Evolutionary conservation across 495 filamentous ascomycete genomes (phyloP), one percentile per base, ranked within the genome.

Genomic region (Cryomyces minteri): DNA sequence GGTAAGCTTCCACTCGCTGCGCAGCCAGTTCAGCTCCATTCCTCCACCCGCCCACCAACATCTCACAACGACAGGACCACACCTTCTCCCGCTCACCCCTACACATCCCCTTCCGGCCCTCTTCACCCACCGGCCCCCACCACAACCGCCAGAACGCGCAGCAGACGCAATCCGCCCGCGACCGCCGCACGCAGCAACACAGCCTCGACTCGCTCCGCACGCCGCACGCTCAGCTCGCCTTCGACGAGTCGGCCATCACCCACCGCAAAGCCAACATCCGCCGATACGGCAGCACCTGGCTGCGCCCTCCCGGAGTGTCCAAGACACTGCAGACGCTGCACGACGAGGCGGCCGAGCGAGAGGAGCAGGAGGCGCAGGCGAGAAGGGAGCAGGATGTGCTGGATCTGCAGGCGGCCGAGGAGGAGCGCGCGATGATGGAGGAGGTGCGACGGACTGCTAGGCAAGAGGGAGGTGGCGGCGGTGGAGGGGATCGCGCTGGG

Each of bases 301-400:
- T 67, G 8, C 62, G 64, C 1, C 64, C 64, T 4, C 64, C 64
- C 1, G 64, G 62, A 29, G 51, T 67, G 14, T 7, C 45, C n/a
- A 67, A 67, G 54, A 67, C 64, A n/a, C 55, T 57, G 38, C 64
- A 67, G 48, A 59, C 61, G 1, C 54, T 45, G 34, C 54, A 57
- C 48, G 64, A 67, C 49, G 64, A 67, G 51, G 56, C 41, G 10
- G 56, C 54, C 4, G 64, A 67, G 50, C 49, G 58, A 25, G 52
- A 55, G 47, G 65, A 68, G 55, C 52, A 57, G 45, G 63, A 62
- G 48, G 51, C 52, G 37, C 28, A 54, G 39, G 59, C 55, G 38
- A 33, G 51, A 43, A 50, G 57, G 33, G 62, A 66, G 43, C 51
- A 51, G 39, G 58, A 41, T 31, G 18, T 60, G 46, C n/a, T 51